phyloP scores from a whole-genome alignment of 2,329 filamentous ascomycete genomes.

The Diaporthe sp. region DNA sequence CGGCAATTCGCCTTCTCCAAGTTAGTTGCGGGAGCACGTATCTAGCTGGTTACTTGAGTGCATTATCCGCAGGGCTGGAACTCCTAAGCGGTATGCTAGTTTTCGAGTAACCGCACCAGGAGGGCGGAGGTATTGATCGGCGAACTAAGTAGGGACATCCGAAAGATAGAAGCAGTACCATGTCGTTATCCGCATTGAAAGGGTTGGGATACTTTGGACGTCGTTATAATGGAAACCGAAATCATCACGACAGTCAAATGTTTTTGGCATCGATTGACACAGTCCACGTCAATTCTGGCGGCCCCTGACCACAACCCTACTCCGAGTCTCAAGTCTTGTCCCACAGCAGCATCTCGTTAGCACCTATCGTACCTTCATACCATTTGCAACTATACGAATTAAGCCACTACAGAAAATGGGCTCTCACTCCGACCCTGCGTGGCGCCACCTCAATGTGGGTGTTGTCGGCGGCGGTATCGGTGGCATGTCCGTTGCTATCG shows the following conservation, averaged over 20 bases:
- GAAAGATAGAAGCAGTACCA: neutral
- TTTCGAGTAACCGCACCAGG: neutral
- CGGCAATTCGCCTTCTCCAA: neutral
- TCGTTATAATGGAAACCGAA: conserved; percentile 3
- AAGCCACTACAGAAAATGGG: conserved; percentile 1
- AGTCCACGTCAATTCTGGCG: neutral
- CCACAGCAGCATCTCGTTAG: neutral
- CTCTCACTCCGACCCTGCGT: conserved; percentile 47
- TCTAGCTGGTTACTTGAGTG: neutral
- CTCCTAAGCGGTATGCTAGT: neutral
- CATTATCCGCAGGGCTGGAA: conserved; percentile 11
- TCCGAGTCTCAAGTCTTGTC: no score
- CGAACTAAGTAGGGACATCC: neutral
- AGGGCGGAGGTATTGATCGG: neutral
- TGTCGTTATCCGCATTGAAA: neutral
- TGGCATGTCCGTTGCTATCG: conserved; percentile 61
- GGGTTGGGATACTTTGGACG: neutral
- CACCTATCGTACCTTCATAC: neutral
- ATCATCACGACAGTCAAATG: neutral
- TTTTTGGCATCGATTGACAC: neutral
- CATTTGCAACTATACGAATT: neutral
- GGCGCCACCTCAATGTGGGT: conserved; percentile 60
- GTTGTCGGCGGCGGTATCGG: conserved; percentile 64
- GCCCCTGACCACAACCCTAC: neutral
- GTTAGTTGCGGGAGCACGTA: neutral